These are phyloP conservation scores for Diaporthe destruens DNA, from an alignment of 2,329 filamentous ascomycete species.

Conservation along the genomic window DNA sequence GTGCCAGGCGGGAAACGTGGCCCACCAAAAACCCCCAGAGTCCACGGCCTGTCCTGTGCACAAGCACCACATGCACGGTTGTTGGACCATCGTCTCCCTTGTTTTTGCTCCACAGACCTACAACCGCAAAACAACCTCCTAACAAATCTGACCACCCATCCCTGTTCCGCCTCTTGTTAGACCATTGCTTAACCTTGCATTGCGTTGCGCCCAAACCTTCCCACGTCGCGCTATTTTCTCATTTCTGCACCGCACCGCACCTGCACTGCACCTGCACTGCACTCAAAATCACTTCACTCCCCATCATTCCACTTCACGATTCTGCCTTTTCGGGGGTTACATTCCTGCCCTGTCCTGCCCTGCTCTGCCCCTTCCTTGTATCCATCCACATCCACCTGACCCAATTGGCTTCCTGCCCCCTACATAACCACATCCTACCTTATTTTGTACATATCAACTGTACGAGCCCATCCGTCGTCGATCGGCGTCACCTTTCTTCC, in stretches of 20 bases:
- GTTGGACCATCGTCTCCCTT: slow-evolving; percentile 13
- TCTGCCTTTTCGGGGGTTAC: slow-evolving; percentile 22
- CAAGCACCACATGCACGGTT: slow-evolving; percentile 8
- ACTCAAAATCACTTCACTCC: slow-evolving; percentile 2
- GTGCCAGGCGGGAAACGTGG: slow-evolving; percentile 25
- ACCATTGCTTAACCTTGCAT: slow-evolving; percentile 8
- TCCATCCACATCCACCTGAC: background rate
- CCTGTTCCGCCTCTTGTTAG: background rate
- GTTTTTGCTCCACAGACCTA: slow-evolving; percentile 5
- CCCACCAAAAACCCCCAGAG: background rate
- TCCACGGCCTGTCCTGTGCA: slow-evolving; percentile 15
- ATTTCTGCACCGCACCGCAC: background rate
- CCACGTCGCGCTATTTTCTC: slow-evolving; percentile 17
- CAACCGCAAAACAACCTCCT: slow-evolving; percentile 2
- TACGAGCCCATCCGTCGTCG: slow-evolving; percentile 12
- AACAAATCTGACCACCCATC: slow-evolving; percentile 33
- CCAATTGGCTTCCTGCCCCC: background rate
- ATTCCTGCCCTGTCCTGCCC: slow-evolving; percentile 12
- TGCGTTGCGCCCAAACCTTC: slow-evolving; percentile 20
- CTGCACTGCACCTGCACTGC: background rate
- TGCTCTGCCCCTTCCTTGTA: slow-evolving; percentile 13
- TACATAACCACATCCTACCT: slow-evolving; percentile 3
- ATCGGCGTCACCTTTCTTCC: slow-evolving; percentile 16
- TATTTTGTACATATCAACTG: slow-evolving; percentile 29
- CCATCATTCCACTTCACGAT: background rate